These are phyloP conservation scores for Baeospora myosura DNA, from an alignment of 1,284 basidiomycete genomes.

Conservation along the genomic window DNA sequence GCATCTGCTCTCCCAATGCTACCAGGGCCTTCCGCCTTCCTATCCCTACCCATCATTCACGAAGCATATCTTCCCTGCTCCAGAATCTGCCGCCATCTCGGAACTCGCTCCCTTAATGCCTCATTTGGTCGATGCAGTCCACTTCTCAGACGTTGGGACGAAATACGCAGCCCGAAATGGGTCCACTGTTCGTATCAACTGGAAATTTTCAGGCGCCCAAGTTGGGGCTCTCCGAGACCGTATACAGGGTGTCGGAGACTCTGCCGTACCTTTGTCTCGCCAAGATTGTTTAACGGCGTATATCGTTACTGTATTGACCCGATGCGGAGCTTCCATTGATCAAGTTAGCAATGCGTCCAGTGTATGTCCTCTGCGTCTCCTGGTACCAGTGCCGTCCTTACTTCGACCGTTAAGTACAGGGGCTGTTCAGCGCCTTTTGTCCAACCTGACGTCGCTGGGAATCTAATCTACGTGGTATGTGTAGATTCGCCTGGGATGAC, in stretches of 20 bases:
- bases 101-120: slow-evolving; percentile 14
- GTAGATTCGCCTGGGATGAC: neutral
- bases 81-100: slow-evolving; percentile 4
- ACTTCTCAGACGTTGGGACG: slow-evolving; percentile 13
- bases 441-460: slow-evolving; percentile 17
- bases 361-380: slow-evolving; percentile 15
- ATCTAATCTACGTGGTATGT: slow-evolving; percentile 23
- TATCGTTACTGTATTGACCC: slow-evolving; percentile 19
- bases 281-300: slow-evolving; percentile 29
- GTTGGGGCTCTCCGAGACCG: slow-evolving; percentile 10
- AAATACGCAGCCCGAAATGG: slow-evolving; percentile 11
- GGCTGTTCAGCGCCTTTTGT: slow-evolving; percentile 15
- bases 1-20: slow-evolving; percentile 20
- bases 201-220: slow-evolving; percentile 14
- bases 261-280: slow-evolving; percentile 13
- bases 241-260: neutral
- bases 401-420: slow-evolving; percentile 20
- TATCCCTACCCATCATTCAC: slow-evolving; percentile 15
- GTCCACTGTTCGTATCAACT: slow-evolving; percentile 14
- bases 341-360: slow-evolving; percentile 22
- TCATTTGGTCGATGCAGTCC: slow-evolving; percentile 14
- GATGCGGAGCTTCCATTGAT: slow-evolving; percentile 8
- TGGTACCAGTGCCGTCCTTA: neutral
- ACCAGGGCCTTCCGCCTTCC: slow-evolving; percentile 13
- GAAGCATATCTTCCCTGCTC: slow-evolving; percentile 15